Evolutionary conservation across 2,329 filamentous ascomycete species (phyloP).

Genomic region (Neofusicoccum umdonicola): DNA sequence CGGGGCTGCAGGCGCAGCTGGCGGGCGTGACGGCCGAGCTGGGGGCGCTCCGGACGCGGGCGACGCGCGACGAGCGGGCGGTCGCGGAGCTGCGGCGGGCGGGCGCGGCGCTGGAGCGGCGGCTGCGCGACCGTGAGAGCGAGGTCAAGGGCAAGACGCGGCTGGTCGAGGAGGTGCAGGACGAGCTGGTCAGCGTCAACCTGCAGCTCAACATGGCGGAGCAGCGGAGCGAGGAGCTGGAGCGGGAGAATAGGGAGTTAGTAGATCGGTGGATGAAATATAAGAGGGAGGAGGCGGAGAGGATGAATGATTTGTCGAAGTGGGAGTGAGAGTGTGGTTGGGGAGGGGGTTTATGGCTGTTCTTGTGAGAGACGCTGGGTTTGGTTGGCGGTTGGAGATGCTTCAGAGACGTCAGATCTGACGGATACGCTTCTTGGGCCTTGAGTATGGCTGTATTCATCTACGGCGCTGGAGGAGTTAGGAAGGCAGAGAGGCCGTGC

Average conservation of each 20-base stretch:
- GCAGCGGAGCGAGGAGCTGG: conserved; percentile 68
- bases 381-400: neutral
- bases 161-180: conserved; percentile 82
- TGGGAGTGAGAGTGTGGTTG: neutral
- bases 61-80: conserved; percentile 58
- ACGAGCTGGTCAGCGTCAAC: conserved; percentile 85
- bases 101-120: conserved; percentile 61
- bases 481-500: too few species aligned
- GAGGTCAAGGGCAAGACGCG: conserved; percentile 82
- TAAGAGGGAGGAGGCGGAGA: conserved; percentile 81
- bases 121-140: conserved; percentile 77
- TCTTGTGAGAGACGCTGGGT: too few species aligned
- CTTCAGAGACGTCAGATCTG: too few species aligned
- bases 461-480: too few species aligned
- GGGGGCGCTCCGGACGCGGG: conserved; percentile 58
- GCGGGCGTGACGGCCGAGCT: conserved; percentile 64
- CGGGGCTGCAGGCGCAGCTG: conserved; percentile 64
- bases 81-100: conserved; percentile 54
- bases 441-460: too few species aligned
- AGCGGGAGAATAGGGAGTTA: conserved; percentile 82
- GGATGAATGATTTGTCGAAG: conserved; percentile 63
- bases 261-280: conserved; percentile 88
- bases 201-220: conserved; percentile 86
- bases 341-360: neutral
- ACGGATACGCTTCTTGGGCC: too few species aligned